Base-by-base conservation (phyloP, 768 basidiomycete species). In the Galerina sulciceps region DNA sequence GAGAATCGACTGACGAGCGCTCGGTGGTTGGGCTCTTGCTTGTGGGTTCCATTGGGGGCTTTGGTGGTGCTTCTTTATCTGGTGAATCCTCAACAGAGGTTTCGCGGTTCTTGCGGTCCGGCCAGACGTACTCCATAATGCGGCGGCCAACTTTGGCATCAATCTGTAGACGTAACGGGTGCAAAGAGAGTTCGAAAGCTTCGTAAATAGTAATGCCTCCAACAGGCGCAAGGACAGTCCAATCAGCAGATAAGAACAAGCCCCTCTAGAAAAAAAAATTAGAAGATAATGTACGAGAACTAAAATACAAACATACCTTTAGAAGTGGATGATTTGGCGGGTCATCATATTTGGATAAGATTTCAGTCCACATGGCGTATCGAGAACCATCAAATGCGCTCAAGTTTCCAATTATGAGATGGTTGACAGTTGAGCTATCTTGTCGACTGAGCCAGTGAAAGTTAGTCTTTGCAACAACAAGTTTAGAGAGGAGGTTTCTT, bases 161-260 rank as follows among this genome's bases (percentile, higher is more conserved):
- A 48, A 98, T 81, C 63, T 94, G 92, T 6, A 97, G 80, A 31
- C 89, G 86, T 64, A 98, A 81, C 0, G 95, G 96, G 71, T 96
- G 94, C 41, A 97, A 77, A 23, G 85, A 83, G 36, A 96, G 75
- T 61, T 91, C 86, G 64, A 97, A 92, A 26, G 82, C 79, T 70
- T 94, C 88, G 70, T 94, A 89, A 61, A 97, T 92, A 1, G 89
- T 85, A 63, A 99, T 97, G 11, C 96, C 96, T 17, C 94, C 96
- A 20, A 98, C 94, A 14, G 94, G 92, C 1, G 94, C 85, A n/a
- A 94, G 77, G 22, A 91, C 83, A 3, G 81, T 85, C 95, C 94
- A 96, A 55, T 87, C 84, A 2, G 88, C 89, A 1, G 86, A 76
- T 17, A 89, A 78, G 71, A 96, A 95, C 20, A 93, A 72, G 14